Evolutionary conservation across 441 rosid genomes (phyloP).

Genomic region (Pelargonium citronellum): DNA sequence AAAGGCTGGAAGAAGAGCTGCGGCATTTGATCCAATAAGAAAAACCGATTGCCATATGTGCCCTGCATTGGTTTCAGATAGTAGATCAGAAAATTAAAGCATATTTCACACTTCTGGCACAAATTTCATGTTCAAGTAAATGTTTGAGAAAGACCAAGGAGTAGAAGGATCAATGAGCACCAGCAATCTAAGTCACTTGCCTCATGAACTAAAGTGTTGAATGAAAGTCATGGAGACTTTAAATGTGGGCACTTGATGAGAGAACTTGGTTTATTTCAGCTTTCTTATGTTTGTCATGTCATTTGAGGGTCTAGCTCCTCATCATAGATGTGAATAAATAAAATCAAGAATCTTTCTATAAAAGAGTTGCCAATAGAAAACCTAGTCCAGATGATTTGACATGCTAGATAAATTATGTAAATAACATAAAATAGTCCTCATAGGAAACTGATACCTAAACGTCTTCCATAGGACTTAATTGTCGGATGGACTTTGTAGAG

Average conservation of each 20-base stretch:
- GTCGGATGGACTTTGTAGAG: not conserved
- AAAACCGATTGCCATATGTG: constrained; percentile 75
- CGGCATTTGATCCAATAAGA: constrained; percentile 83
- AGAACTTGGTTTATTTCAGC: not conserved
- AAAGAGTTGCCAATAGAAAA: not conserved
- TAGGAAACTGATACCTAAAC: not conserved
- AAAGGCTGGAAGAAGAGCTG: constrained; percentile 82
- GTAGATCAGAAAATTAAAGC: constrained; percentile 24
- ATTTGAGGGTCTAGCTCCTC: constrained; percentile 7
- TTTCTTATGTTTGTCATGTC: constrained; percentile 11
- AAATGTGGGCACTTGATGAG: not conserved
- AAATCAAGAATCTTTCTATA: not conserved
- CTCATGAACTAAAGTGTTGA: not conserved
- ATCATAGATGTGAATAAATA: not conserved
- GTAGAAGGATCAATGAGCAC: not conserved
- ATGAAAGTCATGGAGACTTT: not conserved
- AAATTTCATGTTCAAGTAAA: constrained; percentile 15
- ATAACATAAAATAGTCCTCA: not conserved
- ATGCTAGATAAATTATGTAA: not conserved
- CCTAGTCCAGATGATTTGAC: not conserved
- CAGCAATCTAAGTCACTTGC: not conserved
- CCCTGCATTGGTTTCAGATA: constrained; percentile 44
- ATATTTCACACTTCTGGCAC: constrained; percentile 2
- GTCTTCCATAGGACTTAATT: not conserved
- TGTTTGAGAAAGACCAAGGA: constrained; percentile 1